Percentiles rank a stretch among this genome's conserved stretches.
Evolutionary conservation across 1,284 basidiomycete species (phyloP).

Genomic region (Phellinidium pouzarii): DNA sequence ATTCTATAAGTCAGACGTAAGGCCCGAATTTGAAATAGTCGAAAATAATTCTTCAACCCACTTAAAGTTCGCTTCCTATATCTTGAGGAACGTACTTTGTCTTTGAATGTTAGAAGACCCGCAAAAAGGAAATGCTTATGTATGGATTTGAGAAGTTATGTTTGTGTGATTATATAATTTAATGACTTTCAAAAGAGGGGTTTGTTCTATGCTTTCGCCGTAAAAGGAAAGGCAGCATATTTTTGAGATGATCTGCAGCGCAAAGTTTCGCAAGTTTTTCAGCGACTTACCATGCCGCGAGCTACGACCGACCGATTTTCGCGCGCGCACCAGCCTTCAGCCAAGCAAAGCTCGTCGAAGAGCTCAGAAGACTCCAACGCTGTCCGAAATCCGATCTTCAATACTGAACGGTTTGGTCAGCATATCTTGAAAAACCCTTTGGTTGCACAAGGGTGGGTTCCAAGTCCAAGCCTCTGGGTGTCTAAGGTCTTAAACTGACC

Average conservation of each 20-base stretch:
- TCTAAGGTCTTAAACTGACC: constrained; percentile 7
- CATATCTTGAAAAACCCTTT: constrained; percentile 96
- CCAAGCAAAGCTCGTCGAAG: constrained; percentile 46
- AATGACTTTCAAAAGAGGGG: not conserved
- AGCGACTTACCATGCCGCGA: constrained; percentile 65
- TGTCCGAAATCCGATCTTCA: constrained; percentile 80
- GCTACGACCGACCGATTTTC: constrained; percentile 83
- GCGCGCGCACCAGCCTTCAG: constrained; percentile 66
- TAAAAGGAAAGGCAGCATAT: not conserved
- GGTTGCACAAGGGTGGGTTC: constrained; percentile 76
- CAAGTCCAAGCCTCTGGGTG: constrained; percentile 9
- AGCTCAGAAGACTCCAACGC: constrained; percentile 40
- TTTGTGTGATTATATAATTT: not conserved
- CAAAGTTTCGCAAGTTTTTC: constrained; percentile 6
- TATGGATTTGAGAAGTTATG: not conserved
- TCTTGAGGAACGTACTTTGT: too few relatives aligned
- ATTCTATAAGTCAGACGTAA: too few relatives aligned
- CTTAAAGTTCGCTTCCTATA: too few relatives aligned
- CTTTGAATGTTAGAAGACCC: too few relatives aligned
- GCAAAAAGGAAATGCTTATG: too few relatives aligned
- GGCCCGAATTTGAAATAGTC: too few relatives aligned
- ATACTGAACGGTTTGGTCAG: constrained; percentile 91
- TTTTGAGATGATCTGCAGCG: not conserved
- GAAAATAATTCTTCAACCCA: too few relatives aligned
- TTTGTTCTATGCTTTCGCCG: not conserved